Evolutionary conservation across 1,284 basidiomycete species (phyloP).

Genomic region (Melampsora americana): DNA sequence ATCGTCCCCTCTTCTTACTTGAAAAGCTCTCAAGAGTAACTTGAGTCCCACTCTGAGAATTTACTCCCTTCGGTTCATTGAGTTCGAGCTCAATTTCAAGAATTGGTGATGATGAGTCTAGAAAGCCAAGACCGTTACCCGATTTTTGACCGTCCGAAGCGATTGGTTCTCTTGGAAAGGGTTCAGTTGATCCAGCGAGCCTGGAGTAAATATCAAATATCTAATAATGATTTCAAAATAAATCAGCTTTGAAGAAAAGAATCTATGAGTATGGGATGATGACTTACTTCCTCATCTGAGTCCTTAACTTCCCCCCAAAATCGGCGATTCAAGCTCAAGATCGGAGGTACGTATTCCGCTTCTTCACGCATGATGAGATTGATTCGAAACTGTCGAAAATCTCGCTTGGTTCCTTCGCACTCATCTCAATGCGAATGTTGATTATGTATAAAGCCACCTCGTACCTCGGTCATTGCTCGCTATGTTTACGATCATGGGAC

Average conservation of each 20-base stretch:
- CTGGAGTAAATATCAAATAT: slow-evolving; percentile 21
- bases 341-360: neutral
- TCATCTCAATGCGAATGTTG: too few species aligned
- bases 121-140: slow-evolving; percentile 12
- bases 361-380: neutral
- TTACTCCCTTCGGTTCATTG: neutral
- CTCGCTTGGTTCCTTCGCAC: too few species aligned
- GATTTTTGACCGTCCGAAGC: neutral
- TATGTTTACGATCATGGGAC: too few species aligned
- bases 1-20: neutral
- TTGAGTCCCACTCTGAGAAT: neutral
- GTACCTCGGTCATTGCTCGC: too few species aligned
- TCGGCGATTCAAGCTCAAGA: slow-evolving; percentile 5
- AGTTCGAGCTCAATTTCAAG: slow-evolving; percentile 14
- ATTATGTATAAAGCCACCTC: too few species aligned
- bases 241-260: neutral
- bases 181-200: slow-evolving; percentile 13
- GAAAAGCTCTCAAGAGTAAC: neutral
- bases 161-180: neutral
- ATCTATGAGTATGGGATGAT: neutral
- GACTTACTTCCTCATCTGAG: slow-evolving; percentile 22
- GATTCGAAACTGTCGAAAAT: neutral
- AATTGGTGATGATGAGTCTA: slow-evolving; percentile 11
- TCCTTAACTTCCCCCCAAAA: slow-evolving; percentile 8
- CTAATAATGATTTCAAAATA: slow-evolving; percentile 3